Conservation (phyloP, 805 yeast species). For the Yarrowia keelungensis region DNA sequence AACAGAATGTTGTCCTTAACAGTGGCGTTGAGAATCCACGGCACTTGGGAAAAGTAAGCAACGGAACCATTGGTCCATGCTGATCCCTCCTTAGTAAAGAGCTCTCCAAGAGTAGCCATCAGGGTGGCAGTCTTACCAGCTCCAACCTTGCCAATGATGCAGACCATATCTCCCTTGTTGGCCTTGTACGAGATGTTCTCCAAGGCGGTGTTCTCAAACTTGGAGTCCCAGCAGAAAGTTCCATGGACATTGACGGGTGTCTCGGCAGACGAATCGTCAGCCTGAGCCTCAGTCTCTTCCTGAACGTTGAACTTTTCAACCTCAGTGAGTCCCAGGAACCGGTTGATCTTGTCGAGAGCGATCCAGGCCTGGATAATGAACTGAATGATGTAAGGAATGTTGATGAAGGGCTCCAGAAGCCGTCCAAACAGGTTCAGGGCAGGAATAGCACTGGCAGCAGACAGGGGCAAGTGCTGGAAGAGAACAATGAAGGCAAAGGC, state of each 20-base stretch:
- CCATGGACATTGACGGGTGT: constrained; percentile 22
- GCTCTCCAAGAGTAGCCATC: constrained; percentile 73
- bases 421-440: constrained; percentile 72
- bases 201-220: constrained; percentile 59
- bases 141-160: constrained; percentile 81
- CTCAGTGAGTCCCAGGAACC: constrained; percentile 65
- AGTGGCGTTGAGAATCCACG: constrained; percentile 86
- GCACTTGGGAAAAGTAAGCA: constrained; percentile 73
- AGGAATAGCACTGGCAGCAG: constrained; percentile 83
- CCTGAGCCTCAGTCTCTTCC: constrained; percentile 48
- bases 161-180: constrained; percentile 71
- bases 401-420: constrained; percentile 67
- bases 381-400: constrained; percentile 75
- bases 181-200: constrained; percentile 60
- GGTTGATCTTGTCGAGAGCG: constrained; percentile 82
- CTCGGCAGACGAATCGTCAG: constrained; percentile 38
- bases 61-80: constrained; percentile 61
- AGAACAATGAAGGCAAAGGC: constrained; percentile 84
- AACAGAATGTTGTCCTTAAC: constrained; percentile 76
- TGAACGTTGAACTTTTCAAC: constrained; percentile 43
- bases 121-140: constrained; percentile 80
- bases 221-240: constrained; percentile 46
- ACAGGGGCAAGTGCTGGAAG: constrained; percentile 67
- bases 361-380: constrained; percentile 86
- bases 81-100: constrained; percentile 63